phyloP scores from a whole-genome alignment of 257 asterid genomes.

The Pogostemon cablin region DNA sequence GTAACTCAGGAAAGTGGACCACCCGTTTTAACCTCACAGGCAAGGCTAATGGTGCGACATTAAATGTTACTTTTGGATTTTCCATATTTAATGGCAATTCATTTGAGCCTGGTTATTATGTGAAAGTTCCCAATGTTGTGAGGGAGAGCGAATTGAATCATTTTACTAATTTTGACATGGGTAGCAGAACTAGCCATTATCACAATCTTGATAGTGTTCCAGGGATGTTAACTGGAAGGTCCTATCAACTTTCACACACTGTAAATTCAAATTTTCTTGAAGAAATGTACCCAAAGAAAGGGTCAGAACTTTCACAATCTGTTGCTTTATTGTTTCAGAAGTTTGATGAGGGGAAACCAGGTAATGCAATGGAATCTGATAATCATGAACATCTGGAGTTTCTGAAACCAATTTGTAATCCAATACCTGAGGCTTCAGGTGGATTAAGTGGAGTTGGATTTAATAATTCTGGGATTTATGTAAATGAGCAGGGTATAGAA shows the following conservation, averaged over 20 bases:
- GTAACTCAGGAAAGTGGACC: constrained; percentile 81
- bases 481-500: constrained; percentile 52
- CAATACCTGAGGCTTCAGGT: constrained; percentile 31
- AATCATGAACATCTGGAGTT: constrained; percentile 32
- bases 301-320: constrained; percentile 54
- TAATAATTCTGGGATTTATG: constrained; percentile 40
- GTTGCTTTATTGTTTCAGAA: constrained; percentile 51
- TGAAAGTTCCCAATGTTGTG: constrained; percentile 50
- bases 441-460: constrained; percentile 38
- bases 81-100: constrained; percentile 52
- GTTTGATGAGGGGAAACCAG: constrained; percentile 56
- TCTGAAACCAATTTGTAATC: constrained; percentile 29
- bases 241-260: constrained; percentile 40
- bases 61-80: constrained; percentile 88
- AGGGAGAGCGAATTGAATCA: constrained; percentile 33
- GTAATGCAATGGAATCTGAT: constrained; percentile 35
- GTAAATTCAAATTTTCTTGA: constrained; percentile 41
- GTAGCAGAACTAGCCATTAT: constrained; percentile 27
- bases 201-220: constrained; percentile 30
- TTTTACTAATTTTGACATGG: constrained; percentile 37
- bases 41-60: constrained; percentile 71
- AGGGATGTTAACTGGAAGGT: constrained; percentile 35
- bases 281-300: constrained; percentile 39
- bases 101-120: constrained; percentile 48
- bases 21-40: constrained; percentile 87